Evolutionary conservation across 2,329 filamentous ascomycete species (phyloP), one percentile per base, ranked within the genome.

Genomic region (Thermothelomyces thermophilus): DNA sequence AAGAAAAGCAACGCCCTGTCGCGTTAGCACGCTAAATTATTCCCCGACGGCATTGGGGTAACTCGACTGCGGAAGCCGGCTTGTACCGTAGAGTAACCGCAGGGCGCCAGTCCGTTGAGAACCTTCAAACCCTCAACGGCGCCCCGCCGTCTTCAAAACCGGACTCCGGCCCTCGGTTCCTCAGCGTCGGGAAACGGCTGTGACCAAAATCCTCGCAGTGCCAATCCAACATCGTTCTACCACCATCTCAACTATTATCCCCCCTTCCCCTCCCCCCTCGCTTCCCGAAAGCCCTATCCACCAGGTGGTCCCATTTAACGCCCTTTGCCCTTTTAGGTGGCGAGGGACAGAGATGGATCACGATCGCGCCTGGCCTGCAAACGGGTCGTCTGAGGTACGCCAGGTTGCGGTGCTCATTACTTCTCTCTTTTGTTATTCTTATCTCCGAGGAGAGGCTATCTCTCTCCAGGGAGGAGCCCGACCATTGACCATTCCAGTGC

Each of bases 301-400:
- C n/a, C n/a, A n/a, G n/a, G n/a, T n/a, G n/a, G n/a, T n/a, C n/a
- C n/a, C n/a, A n/a, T n/a, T n/a, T n/a, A n/a, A n/a, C n/a, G n/a
- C n/a, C n/a, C n/a, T n/a, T n/a, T n/a, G n/a, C n/a, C n/a, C n/a
- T n/a, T 20, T 20, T 11, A 11, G 24, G 16, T 11, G 19, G 9
- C 11, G 13, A 28, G 14, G 9, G 35, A 10, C 8, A 9, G 41
- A 5, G 8, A 51, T 51, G 49, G 28, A 51, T 14, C 20, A 51
- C 24, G 14, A 24, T 16, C 40, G 43, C 5, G 8, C 13, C 10
- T 51, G 49, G 49, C 17, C 30, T 22, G 30, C 30, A 8, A 9
- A 46, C 20, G 28, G 26, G 17, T 13, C 49, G 14, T 28, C 40
- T 7, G 39, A 51, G 49, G 49, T 47, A 51, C 8, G 39, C 9